Evolutionary conservation across 208 protist genomes (phyloP), one percentile per base, ranked within the genome.

Genomic region (Leishmania tropica): DNA sequence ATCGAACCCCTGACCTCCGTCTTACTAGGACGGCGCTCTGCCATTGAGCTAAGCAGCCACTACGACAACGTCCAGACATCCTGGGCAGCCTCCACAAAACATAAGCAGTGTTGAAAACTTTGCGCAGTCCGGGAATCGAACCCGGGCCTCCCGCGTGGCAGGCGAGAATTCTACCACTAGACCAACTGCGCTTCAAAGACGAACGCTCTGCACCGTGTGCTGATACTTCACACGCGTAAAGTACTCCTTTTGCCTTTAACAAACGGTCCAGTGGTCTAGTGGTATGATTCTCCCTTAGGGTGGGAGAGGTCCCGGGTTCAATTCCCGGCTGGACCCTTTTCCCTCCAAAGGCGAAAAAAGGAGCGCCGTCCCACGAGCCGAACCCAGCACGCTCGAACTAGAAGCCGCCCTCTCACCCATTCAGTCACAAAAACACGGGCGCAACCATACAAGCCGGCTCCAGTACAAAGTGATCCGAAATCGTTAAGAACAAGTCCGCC

Each of bases 241-340:
- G n/a, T n/a, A n/a, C n/a, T n/a, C n/a, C n/a, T n/a, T n/a, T n/a
- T n/a, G n/a, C n/a, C n/a, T n/a, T n/a, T n/a, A n/a, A n/a, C n/a
- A n/a, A 31, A 48, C 77, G 93, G 93, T 92, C 93, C 93, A 96
- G 93, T 96, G 90, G 91, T 96, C 93, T 96, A 96, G 93, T 96
- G 93, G 92, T 89, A 95, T 96, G 92, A 96, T 97, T 96, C 92
- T 96, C 91, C 91, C 91, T 97, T 97, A 95, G 94, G 92, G 92
- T 96, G 92, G 92, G 94, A 97, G 91, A 95, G 92, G 92, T 96
- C 92, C 92, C 91, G 94, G 92, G 89, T 91, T 93, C 87, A 93
- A 93, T 93, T 93, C 89, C 89, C 87, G 89, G 89, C 89, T 93
- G 89, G 91, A 90, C 92, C 91, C 92, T 85, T 89, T 93, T 93